Base-by-base conservation (phyloP, 2,329 filamentous ascomycete genomes). In the Pseudophaeomoniella oleicola region DNA sequence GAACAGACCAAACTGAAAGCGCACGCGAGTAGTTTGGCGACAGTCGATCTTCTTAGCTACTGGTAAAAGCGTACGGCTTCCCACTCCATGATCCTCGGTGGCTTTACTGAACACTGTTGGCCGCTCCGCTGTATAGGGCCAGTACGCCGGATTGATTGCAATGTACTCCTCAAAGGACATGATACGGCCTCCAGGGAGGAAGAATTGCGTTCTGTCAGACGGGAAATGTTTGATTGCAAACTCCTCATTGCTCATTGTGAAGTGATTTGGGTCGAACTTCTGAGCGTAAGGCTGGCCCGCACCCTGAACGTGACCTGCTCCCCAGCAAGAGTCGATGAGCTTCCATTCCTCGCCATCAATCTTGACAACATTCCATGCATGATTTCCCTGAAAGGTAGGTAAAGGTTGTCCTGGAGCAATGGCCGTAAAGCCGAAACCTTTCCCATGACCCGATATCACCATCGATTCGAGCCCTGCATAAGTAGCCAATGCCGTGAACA, bases 311-410 rank as follows among this genome's bases (percentile, higher is more conserved):
- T 73, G 65, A 2, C 88, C 88, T 0, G 88, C 84, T 29, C 90
- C 90, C 90, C 90, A 98, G 53, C 88, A 96, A 1, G 81, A 60
- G 50, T 98, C 90, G 34, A 96, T 62, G 1, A 96, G 69, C 58
- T 94, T 94, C 88, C 88, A 96, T 44, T 76, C 72, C 2, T 83
- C 84, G 16, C 77, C 72, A 48, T 96, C 88, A 40, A 96, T 85
- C 36, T 75, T 71, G 4, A 94, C 84, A 0, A 82, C 87, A 50
- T 94, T 94, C 90, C 90, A 94, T 0, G 90, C 88, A 56, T 96
- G 88, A 1, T 73, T 67, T 0, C 71, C 60, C 36, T 77, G 63
- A 14, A 68, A 70, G 0, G 74, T 69, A 2, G 87, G 87, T 0
- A 80, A 54, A 0, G 71, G 62, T 36, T 81, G 66, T 3, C 81